phyloP scores from a whole-genome alignment of 2,329 filamentous ascomycete genomes.

The Fusarium decemcellulare region DNA sequence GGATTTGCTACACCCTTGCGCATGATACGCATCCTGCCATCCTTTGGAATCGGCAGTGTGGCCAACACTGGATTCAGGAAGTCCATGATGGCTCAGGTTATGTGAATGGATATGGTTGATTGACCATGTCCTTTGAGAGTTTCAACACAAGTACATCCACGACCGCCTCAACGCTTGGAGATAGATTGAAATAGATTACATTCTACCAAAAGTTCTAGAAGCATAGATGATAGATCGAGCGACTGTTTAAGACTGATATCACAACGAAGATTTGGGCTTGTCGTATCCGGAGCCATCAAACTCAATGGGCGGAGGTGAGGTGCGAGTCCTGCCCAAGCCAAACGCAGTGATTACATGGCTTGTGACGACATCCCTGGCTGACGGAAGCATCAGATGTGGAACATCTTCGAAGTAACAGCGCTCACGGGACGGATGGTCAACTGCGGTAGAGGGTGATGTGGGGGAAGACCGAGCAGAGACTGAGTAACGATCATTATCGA shows the following conservation, averaged over 20 bases:
- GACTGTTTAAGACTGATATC: neutral
- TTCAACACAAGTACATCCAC: constrained; percentile 36
- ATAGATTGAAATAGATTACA: neutral
- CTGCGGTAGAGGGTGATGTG: too few relatives aligned
- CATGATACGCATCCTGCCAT: constrained; percentile 42
- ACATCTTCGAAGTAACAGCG: too few relatives aligned
- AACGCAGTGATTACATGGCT: too few relatives aligned
- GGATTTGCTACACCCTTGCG: constrained; percentile 41
- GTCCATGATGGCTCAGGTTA: constrained; percentile 33
- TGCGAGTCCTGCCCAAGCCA: too few relatives aligned
- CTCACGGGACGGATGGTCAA: too few relatives aligned
- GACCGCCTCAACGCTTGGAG: constrained; percentile 34
- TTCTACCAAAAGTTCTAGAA: neutral
- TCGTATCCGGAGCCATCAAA: neutral
- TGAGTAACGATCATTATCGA: too few relatives aligned
- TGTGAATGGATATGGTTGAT: constrained; percentile 16
- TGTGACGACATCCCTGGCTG: too few relatives aligned
- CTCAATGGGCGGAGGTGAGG: too few relatives aligned
- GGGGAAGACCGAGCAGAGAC: too few relatives aligned
- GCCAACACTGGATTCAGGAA: constrained; percentile 44
- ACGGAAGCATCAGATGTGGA: too few relatives aligned
- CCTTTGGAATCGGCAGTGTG: constrained; percentile 42
- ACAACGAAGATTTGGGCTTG: neutral
- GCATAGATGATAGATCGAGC: neutral
- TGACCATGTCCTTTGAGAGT: neutral